phyloP scores from a whole-genome alignment of 805 yeast genomes.

The Tetrapisispora taiwanensis region DNA sequence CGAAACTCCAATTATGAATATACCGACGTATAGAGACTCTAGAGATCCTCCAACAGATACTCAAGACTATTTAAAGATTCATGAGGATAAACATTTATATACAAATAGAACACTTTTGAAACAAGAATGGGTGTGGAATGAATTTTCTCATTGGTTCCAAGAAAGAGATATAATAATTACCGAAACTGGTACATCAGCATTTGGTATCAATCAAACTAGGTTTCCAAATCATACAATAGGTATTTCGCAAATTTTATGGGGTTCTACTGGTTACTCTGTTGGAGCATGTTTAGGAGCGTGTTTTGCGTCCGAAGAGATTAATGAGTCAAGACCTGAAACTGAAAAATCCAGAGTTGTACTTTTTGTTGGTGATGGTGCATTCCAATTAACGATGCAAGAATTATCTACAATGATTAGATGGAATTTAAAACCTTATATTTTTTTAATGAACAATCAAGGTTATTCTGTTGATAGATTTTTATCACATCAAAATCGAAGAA shows the following conservation, averaged over 20 bases:
- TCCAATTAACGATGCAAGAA: conserved; percentile 59
- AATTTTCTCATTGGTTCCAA: conserved; percentile 41
- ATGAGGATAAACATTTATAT: background rate
- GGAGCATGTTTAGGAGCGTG: conserved; percentile 58
- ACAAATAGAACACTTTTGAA: conserved; percentile 14
- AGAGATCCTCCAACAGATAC: background rate
- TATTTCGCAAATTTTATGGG: conserved; percentile 55
- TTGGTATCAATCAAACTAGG: conserved; percentile 46
- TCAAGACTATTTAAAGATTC: background rate
- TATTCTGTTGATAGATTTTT: conserved; percentile 57
- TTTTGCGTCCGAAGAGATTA: conserved; percentile 42
- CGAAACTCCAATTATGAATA: conserved; percentile 15
- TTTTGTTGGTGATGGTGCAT: conserved; percentile 61
- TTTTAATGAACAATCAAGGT: conserved; percentile 55
- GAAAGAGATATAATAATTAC: conserved; percentile 50
- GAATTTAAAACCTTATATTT: conserved; percentile 46
- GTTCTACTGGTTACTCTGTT: conserved; percentile 55
- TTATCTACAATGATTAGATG: conserved; percentile 48
- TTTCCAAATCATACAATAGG: conserved; percentile 44
- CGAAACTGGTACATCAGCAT: conserved; percentile 59
- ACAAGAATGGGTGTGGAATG: conserved; percentile 43
- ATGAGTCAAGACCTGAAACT: background rate
- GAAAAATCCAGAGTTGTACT: conserved; percentile 39
- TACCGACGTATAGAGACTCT: conserved; percentile 17
- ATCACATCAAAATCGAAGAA: conserved; percentile 33